Evolutionary conservation across 2,329 filamentous ascomycete species (phyloP), one percentile per base, ranked within the genome.

Genomic region (Hymenoscyphus fraxineus): DNA sequence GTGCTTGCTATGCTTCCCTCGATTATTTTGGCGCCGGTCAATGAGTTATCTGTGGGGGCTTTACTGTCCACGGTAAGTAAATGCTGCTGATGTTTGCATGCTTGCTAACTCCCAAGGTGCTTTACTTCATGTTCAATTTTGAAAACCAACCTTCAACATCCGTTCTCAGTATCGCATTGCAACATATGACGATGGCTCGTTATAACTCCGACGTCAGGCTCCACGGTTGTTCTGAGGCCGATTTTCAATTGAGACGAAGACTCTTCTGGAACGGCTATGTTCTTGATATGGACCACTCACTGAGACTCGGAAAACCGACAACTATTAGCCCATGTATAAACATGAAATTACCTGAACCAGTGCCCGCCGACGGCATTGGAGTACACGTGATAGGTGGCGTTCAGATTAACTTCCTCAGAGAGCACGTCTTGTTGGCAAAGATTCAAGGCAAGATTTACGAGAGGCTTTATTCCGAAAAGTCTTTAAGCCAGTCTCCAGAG

Each of bases 71-170:
- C 60, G 16, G 64, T 64, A 64, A 60, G 56, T 31, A 51, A 7
- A 44, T n/a, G n/a, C 31, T 32, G 38, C n/a, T 22, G 19, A 19
- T 32, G 32, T 6, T 27, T 32, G 19, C 19, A n/a, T n/a, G 27
- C 15, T 27, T 10, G 16, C 31, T 63, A 41, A 60, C 47, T 3
- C 15, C 6, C 22, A 39, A 67, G 66, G 58, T 57, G 6, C 44
- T 64, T 39, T 67, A 61, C 32, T 67, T 67, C 41, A 63, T 67
- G 62, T 59, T 67, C 32, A 58, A 55, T 22, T 61, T 60, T 31
- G 66, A 67, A 35, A 61, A 64, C 31, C 59, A 63, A 15, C 19
- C 60, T 39, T 60, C 66, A 22, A 60, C 44, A 13, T 59, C 59
- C 13, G 64, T 67, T n/a, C 59, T 66, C 13, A 59, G 41, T 15